Evolutionary conservation across 495 filamentous ascomycete species (phyloP).

Genomic region (Viridothelium virens): DNA sequence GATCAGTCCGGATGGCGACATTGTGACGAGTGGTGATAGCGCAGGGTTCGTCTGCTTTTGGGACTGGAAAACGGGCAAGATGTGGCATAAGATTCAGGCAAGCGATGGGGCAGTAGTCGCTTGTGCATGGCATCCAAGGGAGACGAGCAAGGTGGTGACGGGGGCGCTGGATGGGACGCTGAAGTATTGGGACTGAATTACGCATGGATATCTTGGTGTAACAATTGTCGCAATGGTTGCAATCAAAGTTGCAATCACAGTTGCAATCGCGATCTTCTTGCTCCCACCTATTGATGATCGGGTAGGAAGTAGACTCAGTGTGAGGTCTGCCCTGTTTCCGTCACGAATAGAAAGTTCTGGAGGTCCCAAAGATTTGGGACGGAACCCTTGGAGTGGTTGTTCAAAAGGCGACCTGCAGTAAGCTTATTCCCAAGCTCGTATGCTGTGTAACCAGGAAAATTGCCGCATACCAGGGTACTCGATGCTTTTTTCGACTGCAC

Average conservation of each 20-base stretch:
- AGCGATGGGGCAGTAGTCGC: constrained; percentile 71
- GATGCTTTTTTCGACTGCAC: too few relatives aligned
- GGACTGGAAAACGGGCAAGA: constrained; percentile 98
- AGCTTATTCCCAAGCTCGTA: too few relatives aligned
- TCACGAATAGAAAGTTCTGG: too few relatives aligned
- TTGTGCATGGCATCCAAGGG: constrained; percentile 88
- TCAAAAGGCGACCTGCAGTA: too few relatives aligned
- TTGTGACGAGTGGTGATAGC: constrained; percentile 74
- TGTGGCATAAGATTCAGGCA: constrained; percentile 90
- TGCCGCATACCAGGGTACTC: too few relatives aligned
- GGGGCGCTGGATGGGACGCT: constrained; percentile 83
- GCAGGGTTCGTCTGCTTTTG: constrained; percentile 89
- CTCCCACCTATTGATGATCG: too few relatives aligned
- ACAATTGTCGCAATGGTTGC: too few relatives aligned
- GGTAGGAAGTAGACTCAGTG: too few relatives aligned
- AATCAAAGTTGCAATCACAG: background rate
- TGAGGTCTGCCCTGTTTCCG: too few relatives aligned
- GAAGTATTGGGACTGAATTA: constrained; percentile 82
- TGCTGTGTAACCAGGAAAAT: too few relatives aligned
- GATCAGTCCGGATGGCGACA: constrained; percentile 83
- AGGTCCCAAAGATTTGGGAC: too few relatives aligned
- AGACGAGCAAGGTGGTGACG: constrained; percentile 86
- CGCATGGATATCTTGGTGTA: background rate
- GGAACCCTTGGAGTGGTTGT: too few relatives aligned
- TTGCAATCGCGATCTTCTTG: background rate